Evolutionary conservation across 305 asterid species (phyloP).

Genomic region (Fraxinus paxiana): DNA sequence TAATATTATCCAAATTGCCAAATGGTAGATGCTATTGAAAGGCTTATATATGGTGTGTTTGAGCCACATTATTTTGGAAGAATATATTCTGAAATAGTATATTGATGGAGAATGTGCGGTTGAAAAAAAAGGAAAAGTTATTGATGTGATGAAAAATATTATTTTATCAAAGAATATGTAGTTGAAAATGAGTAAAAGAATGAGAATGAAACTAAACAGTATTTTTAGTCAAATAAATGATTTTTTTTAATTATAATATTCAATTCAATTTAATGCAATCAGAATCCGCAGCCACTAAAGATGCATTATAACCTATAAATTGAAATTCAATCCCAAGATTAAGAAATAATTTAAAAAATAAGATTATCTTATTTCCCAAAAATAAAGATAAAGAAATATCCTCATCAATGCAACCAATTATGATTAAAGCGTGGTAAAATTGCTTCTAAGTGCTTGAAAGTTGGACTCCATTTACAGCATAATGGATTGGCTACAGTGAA

Average conservation of each 20-base stretch:
- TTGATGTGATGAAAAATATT: too few species aligned
- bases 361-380: background rate
- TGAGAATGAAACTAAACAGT: background rate
- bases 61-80: too few species aligned
- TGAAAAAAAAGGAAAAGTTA: too few species aligned
- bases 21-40: background rate
- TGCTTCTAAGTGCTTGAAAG: background rate
- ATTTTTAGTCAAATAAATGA: background rate
- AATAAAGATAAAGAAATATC: background rate
- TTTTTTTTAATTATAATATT: background rate
- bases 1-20: background rate
- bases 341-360: background rate
- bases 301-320: background rate
- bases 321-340: background rate
- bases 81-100: too few species aligned
- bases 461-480: conserved; percentile 6
- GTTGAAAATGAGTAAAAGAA: too few species aligned
- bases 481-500: background rate
- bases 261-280: background rate
- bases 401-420: background rate
- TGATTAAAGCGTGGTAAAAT: background rate
- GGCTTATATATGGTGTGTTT: background rate
- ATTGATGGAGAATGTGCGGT: too few species aligned
- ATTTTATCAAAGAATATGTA: too few species aligned
- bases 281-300: background rate